A percentile compares a stretch with the other conserved stretches of the same genome.
phyloP scores from a whole-genome alignment of 805 yeast genomes.

The Lipomyces yamanashiensis region DNA sequence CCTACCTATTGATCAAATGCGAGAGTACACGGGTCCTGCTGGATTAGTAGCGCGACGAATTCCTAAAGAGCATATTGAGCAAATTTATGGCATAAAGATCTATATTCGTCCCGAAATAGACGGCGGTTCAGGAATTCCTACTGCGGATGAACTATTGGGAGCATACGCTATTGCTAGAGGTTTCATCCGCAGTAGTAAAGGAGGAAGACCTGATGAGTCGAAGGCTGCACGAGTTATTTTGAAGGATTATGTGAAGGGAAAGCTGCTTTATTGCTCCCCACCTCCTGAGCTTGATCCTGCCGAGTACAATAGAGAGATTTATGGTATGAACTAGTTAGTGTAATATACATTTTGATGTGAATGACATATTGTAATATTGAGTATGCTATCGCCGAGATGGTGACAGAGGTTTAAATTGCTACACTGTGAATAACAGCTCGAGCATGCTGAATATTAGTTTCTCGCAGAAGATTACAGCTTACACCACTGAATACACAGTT shows the following conservation, averaged over 20 bases:
- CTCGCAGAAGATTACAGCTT: no score
- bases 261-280: constrained; percentile 79
- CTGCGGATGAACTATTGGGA: constrained; percentile 83
- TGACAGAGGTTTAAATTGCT: no score
- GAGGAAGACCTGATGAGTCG: constrained; percentile 94
- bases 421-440: no score
- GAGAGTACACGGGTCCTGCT: constrained; percentile 89
- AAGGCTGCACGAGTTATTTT: constrained; percentile 90
- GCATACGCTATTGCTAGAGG: constrained; percentile 98
- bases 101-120: constrained; percentile 75
- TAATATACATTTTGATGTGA: not conserved
- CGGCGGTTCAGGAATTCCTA: constrained; percentile 86
- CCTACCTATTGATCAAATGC: constrained; percentile 94
- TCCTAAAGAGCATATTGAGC: constrained; percentile 87
- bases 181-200: constrained; percentile 89
- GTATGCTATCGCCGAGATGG: no score
- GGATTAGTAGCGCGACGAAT: constrained; percentile 84
- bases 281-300: constrained; percentile 76
- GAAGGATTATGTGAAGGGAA: constrained; percentile 95
- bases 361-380: not conserved
- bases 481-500: no score
- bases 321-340: constrained; percentile 3
- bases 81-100: constrained; percentile 89
- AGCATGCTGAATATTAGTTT: no score
- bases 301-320: constrained; percentile 68